Evolutionary conservation across 768 basidiomycete genomes (phyloP), one percentile per base, ranked within the genome.

Genomic region (Lactarius hengduanensis): DNA sequence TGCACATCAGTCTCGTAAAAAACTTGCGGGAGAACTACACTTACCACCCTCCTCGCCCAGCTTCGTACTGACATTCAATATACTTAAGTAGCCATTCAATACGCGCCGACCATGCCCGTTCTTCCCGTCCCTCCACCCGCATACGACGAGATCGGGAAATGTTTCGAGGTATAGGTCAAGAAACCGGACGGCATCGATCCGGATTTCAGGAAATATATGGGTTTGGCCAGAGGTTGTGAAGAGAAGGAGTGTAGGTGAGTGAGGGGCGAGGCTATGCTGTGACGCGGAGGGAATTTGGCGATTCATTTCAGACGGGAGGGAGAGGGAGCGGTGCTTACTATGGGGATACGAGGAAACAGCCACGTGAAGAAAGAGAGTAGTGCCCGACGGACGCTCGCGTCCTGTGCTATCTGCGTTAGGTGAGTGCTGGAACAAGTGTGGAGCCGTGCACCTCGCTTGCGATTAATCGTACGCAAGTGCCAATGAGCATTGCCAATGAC

Each of bases 141-240:
- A 78, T 3, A 88, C 83, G 4, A 94, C 85, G 9, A 81, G 77
- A 50, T 81, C 80, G 11, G 95, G 94, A 4, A 90, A 84, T 65
- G 80, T 72, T 43, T 89, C 86, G 4, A 97, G 80, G 47, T 94
- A 81, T 28, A 96, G 74, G 71, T 91, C 84, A 53, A 98, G 76
- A 70, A 94, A 86, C 15, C 88, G 86, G 62, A 96, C 81, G 3
- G 94, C 92, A 73, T 98, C 96, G 45, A 98, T 83, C 18, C 94
- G 85, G 66, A 98, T 94, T 75, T 96, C 94, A 26, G 95, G 95
- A 75, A 95, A 97, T 57, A 98, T 96, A 72, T 96, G 91, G 0
- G 93, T 95, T 75, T 96, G 90, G 0, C 94, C 93, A 11, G 95
- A 96, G 7, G 92, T 88, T 0, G 87, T 86, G 74, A 95, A 96